Percentiles rank a stretch among this genome's conserved stretches.
phyloP scores from a whole-genome alignment of 371 early-diverging fungal species.

The Saksenaea oblongispora region DNA sequence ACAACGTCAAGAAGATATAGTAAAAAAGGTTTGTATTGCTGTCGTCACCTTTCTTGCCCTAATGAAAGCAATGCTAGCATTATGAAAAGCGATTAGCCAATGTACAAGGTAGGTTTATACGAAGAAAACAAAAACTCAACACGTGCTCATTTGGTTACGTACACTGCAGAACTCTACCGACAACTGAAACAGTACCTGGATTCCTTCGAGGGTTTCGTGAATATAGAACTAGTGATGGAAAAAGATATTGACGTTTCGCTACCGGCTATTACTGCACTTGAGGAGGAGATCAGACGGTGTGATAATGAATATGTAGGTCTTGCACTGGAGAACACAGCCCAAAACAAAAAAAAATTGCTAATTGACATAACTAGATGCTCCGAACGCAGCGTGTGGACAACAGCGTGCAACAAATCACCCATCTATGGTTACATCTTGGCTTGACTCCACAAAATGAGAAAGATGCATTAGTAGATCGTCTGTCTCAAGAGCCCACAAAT shows the following conservation, averaged over 20 bases:
- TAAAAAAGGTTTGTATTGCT: constrained; percentile 10
- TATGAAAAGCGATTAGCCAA: constrained; percentile 19
- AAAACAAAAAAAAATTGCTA: not conserved
- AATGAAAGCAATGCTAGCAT: constrained; percentile 7
- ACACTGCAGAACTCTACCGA: constrained; percentile 18
- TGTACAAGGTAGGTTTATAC: constrained; percentile 14
- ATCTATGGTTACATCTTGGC: constrained; percentile 21
- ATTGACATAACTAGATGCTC: constrained; percentile 2
- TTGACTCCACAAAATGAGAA: constrained; percentile 13
- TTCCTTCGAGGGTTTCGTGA: constrained; percentile 27
- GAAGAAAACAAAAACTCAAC: not conserved
- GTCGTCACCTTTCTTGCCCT: not conserved
- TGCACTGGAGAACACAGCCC: not conserved
- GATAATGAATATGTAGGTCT: constrained; percentile 37
- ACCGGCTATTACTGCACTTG: constrained; percentile 31
- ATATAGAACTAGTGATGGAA: constrained; percentile 21
- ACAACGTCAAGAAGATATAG: constrained; percentile 12
- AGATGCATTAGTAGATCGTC: constrained; percentile 21
- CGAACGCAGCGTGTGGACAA: constrained; percentile 14
- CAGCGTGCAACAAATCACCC: constrained; percentile 11
- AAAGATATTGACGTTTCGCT: constrained; percentile 41
- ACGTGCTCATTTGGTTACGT: not conserved
- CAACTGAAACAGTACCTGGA: constrained; percentile 17
- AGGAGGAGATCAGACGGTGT: constrained; percentile 41
- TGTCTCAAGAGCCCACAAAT: constrained; percentile 12